Evolutionary conservation across 176 grass and related monocot genomes (phyloP).

Genomic region (Coix lacrymajobi): DNA sequence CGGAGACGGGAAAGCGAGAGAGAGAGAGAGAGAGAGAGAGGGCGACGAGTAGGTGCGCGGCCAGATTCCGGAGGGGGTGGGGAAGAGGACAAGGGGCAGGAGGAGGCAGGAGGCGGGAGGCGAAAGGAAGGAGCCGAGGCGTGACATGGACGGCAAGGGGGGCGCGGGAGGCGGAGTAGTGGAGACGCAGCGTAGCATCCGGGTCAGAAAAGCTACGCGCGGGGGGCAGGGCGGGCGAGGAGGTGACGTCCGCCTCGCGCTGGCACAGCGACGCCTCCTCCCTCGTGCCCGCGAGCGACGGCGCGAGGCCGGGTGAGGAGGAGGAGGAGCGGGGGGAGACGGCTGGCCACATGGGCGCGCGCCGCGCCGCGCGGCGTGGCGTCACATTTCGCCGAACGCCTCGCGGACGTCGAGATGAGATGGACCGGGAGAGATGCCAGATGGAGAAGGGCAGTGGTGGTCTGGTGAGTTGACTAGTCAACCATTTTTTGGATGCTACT

Average conservation of each 20-base stretch:
- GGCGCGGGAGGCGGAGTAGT: background rate
- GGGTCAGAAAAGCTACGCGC: constrained; percentile 29
- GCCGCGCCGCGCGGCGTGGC: constrained; percentile 4
- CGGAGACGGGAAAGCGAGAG: constrained; percentile 5
- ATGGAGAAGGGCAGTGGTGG: background rate
- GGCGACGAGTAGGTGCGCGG: constrained; percentile 18
- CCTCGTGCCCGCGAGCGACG: background rate
- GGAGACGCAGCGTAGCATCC: constrained; percentile 7
- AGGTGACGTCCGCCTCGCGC: constrained; percentile 8
- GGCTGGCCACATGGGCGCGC: constrained; percentile 38
- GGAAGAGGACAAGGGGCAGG: constrained; percentile 39
- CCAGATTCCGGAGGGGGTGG: constrained; percentile 11
- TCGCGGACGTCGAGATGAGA: background rate
- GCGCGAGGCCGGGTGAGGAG: background rate
- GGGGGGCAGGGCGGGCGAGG: background rate
- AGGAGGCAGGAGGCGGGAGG: background rate
- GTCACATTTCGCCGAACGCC: constrained; percentile 39
- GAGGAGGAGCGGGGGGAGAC: background rate
- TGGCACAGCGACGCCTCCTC: constrained; percentile 23
- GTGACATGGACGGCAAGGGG: constrained; percentile 45
- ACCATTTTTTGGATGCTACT: background rate
- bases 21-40: no score
- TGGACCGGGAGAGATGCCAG: background rate
- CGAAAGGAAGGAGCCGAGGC: constrained; percentile 27
- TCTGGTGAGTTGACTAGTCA: background rate